Percentiles rank a stretch among this genome's conserved stretches.
Evolutionary conservation across 176 grass and related monocot species (phyloP).

Genomic region (Musa troglodytarum): DNA sequence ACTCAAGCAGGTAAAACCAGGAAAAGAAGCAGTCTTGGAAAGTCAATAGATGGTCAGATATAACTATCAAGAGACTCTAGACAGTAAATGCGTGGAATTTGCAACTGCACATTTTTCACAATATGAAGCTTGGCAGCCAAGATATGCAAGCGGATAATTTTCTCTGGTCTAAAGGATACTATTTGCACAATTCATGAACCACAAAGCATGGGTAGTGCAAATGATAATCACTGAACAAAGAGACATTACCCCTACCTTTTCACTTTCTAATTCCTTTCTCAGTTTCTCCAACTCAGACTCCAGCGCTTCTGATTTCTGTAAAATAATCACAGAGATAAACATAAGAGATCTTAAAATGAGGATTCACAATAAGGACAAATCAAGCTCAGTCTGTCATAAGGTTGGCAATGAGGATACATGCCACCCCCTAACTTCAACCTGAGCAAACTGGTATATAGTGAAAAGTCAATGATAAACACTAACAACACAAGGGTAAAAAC

Average conservation of each 20-base stretch:
- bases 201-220: neutral
- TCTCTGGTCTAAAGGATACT: neutral
- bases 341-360: constrained; percentile 5
- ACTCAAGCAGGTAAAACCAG: neutral
- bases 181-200: neutral
- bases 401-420: no score
- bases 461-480: neutral
- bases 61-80: neutral
- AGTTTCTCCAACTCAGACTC: constrained; percentile 66
- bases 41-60: neutral
- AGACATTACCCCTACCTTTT: constrained; percentile 78
- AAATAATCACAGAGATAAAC: constrained; percentile 9
- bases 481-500: neutral
- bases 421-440: neutral
- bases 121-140: neutral
- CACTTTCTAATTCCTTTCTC: constrained; percentile 75
- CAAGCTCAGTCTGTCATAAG: no score
- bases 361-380: neutral
- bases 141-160: neutral
- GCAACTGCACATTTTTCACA: neutral
- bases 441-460: neutral
- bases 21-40: neutral
- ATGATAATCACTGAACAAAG: neutral
- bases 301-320: constrained; percentile 70
- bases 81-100: neutral